Percentiles rank a stretch among this genome's conserved stretches.
phyloP scores from a whole-genome alignment of 1,284 basidiomycete genomes.

The Heterobasidion irregulare region DNA sequence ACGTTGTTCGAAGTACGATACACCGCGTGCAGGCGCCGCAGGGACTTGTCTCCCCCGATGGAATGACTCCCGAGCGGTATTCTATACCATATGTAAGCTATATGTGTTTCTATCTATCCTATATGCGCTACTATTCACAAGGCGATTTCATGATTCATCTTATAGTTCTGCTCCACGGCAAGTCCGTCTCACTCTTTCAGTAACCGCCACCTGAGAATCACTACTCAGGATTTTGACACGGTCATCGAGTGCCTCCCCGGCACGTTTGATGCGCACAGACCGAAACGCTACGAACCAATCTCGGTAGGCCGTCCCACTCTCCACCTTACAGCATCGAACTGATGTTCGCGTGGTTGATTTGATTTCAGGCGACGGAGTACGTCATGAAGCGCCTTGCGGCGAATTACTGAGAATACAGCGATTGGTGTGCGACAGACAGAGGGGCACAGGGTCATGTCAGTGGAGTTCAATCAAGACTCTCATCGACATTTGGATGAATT shows the following conservation, averaged over 20 bases:
- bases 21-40: conserved; percentile 50
- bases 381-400: background rate
- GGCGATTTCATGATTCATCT: too few relatives aligned
- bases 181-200: too few relatives aligned
- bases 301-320: background rate
- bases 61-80: conserved; percentile 38
- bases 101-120: background rate
- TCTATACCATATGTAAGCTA: conserved; percentile 48
- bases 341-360: background rate
- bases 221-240: background rate
- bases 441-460: too few relatives aligned
- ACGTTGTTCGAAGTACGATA: conserved; percentile 48
- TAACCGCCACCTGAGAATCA: too few relatives aligned
- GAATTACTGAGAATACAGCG: background rate
- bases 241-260: background rate
- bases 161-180: too few relatives aligned
- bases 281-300: background rate
- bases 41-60: conserved; percentile 15
- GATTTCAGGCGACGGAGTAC: background rate
- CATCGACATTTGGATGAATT: too few relatives aligned
- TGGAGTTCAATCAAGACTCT: too few relatives aligned
- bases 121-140: too few relatives aligned
- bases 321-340: background rate
- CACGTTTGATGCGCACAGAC: background rate
- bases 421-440: too few relatives aligned